Evolutionary conservation across 2,329 filamentous ascomycete species (phyloP).

Genomic region (Paradendryphiella salina): DNA sequence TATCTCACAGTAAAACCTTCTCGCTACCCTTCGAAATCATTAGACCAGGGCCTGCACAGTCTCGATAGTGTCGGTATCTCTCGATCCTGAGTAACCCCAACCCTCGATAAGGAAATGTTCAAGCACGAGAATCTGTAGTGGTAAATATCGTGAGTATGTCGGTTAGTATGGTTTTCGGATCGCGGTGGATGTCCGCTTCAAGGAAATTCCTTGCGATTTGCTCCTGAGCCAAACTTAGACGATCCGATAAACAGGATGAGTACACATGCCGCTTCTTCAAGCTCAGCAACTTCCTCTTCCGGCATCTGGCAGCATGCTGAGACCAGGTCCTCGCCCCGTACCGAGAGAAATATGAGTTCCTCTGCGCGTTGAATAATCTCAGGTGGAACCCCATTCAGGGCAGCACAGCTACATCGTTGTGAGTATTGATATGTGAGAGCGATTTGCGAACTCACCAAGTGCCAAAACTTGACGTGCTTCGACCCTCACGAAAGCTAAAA

Average conservation of each 20-base stretch:
- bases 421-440: not conserved
- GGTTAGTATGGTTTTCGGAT: slow-evolving; percentile 45
- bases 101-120: too few relatives aligned
- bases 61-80: too few relatives aligned
- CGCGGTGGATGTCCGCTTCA: slow-evolving; percentile 38
- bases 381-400: slow-evolving; percentile 78
- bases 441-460: slow-evolving; percentile 54
- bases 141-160: slow-evolving; percentile 41
- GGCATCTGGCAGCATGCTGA: slow-evolving; percentile 71
- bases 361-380: slow-evolving; percentile 76
- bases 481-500: slow-evolving; percentile 59
- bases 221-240: slow-evolving; percentile 37
- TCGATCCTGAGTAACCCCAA: too few relatives aligned
- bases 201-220: slow-evolving; percentile 51
- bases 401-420: slow-evolving; percentile 65
- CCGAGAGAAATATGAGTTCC: slow-evolving; percentile 68
- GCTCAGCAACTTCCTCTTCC: slow-evolving; percentile 62
- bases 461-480: slow-evolving; percentile 81
- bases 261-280: slow-evolving; percentile 66
- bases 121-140: slow-evolving; percentile 9
- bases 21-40: too few relatives aligned
- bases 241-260: not conserved
- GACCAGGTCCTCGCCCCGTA: slow-evolving; percentile 74
- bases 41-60: too few relatives aligned
- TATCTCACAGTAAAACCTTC: too few relatives aligned